A percentile compares a stretch with the other conserved stretches of the same genome.
These are phyloP conservation scores for Cercospora sp. DNA, from an alignment of 2,329 filamentous ascomycete species.

Conservation along the genomic window DNA sequence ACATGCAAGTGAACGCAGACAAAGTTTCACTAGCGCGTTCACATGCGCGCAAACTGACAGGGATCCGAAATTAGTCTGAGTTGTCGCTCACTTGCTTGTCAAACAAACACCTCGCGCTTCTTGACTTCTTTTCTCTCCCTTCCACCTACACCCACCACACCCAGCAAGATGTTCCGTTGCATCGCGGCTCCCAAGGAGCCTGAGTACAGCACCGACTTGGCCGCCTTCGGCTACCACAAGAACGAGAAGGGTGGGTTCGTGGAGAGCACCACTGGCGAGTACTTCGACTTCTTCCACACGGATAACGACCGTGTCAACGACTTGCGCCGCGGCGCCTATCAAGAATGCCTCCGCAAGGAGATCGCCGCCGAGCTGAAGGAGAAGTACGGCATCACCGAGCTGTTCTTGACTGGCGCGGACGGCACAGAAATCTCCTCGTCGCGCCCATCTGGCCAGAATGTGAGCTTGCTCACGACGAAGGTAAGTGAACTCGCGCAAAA, in stretches of 20 bases:
- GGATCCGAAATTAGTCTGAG: not conserved
- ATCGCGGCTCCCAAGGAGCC: constrained; percentile 70
- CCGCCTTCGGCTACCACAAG: constrained; percentile 65
- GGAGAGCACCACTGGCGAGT: constrained; percentile 54
- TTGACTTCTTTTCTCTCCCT: not conserved
- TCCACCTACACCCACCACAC: not conserved
- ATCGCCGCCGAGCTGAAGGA: constrained; percentile 22
- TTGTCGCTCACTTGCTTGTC: not conserved
- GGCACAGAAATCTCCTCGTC: constrained; percentile 4
- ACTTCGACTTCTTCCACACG: constrained; percentile 73
- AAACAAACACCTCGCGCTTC: not conserved
- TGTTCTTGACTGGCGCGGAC: constrained; percentile 31
- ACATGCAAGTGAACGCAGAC: constrained; percentile 7
- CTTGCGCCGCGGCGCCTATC: constrained; percentile 67
- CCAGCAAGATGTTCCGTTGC: constrained; percentile 66
- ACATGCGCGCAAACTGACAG: not conserved
- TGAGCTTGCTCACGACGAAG: constrained; percentile 66
- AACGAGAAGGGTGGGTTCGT: constrained; percentile 29
- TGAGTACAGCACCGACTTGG: constrained; percentile 64
- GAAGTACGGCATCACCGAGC: constrained; percentile 24
- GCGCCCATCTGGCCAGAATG: constrained; percentile 54
- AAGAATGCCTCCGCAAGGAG: constrained; percentile 44
- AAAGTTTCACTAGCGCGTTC: not conserved
- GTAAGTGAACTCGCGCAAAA: constrained; percentile 53
- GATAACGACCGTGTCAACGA: constrained; percentile 76